Conservation (phyloP, 148 eudicot genomes). For the Amaranthus palmeri region DNA sequence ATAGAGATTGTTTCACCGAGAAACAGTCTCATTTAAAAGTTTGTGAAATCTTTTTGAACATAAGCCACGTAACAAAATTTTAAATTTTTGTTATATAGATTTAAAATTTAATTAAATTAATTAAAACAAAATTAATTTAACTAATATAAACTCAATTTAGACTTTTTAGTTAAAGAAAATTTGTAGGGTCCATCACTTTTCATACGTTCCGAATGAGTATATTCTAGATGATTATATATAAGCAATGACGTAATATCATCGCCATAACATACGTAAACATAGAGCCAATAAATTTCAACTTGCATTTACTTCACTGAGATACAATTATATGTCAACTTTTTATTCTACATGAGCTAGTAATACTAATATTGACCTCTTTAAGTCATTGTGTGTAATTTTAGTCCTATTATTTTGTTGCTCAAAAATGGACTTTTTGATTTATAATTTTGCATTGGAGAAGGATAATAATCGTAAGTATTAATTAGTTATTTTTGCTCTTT, state of each 20-base stretch:
- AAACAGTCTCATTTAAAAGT: no score
- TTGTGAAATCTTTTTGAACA: no score
- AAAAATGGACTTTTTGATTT: background rate
- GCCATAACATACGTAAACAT: background rate
- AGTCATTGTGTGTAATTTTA: background rate
- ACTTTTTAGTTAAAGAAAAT: no score
- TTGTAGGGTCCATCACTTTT: no score
- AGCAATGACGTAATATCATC: slow-evolving; percentile 2
- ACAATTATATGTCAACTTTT: no score
- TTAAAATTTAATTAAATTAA: no score
- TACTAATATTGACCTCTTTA: background rate
- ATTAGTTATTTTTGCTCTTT: no score
- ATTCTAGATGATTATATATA: background rate
- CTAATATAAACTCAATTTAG: no score
- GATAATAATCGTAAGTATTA: background rate
- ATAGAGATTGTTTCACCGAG: no score
- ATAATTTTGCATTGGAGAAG: background rate
- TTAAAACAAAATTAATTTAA: no score
- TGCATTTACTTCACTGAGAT: background rate
- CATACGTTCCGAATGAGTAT: background rate
- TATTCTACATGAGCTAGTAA: background rate
- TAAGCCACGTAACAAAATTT: no score
- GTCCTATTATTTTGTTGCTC: background rate
- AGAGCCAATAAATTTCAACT: background rate
- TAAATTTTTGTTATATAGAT: no score